phyloP scores from a whole-genome alignment of 208 protist genomes.

The Leishmania martiniquensis region DNA sequence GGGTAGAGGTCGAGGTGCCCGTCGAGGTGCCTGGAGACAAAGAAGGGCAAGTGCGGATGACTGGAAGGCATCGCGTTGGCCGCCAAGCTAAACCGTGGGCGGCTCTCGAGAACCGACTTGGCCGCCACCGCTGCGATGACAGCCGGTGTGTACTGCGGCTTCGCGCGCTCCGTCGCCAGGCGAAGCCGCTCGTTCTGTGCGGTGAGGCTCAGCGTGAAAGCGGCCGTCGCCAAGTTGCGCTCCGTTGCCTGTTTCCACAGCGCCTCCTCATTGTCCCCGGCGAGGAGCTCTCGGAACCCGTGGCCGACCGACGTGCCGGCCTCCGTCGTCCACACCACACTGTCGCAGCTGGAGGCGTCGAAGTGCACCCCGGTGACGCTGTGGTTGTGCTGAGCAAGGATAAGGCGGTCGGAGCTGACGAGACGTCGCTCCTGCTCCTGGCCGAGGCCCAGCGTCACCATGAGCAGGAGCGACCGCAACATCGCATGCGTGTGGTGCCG shows the following conservation, averaged over 20 bases:
- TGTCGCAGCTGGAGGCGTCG: constrained; percentile 82
- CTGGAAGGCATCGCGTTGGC: constrained; percentile 40
- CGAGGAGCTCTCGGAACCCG: constrained; percentile 81
- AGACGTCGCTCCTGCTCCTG: constrained; percentile 5
- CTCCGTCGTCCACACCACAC: constrained; percentile 77
- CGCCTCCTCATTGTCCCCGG: constrained; percentile 70
- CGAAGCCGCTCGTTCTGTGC: constrained; percentile 29
- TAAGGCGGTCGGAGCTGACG: constrained; percentile 60
- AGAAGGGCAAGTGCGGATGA: constrained; percentile 88
- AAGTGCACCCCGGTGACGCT: constrained; percentile 52
- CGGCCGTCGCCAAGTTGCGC: constrained; percentile 64
- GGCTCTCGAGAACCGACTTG: constrained; percentile 31
- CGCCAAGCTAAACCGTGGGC: constrained; percentile 38
- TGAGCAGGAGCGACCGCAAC: constrained; percentile 63
- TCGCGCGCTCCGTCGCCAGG: constrained; percentile 13
- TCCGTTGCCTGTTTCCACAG: constrained; percentile 54
- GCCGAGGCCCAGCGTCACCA: constrained; percentile 31
- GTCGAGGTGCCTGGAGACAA: constrained; percentile 57
- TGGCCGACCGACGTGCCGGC: constrained; percentile 58
- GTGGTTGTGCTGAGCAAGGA: constrained; percentile 67
- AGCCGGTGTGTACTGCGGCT: constrained; percentile 11
- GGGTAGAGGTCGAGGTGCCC: constrained; percentile 81
- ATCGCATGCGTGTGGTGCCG: constrained; percentile 71
- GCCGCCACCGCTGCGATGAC: constrained; percentile 19
- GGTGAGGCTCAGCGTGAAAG: constrained; percentile 50